These are phyloP conservation scores for Balamuthia mandrillaris DNA, from an alignment of 208 protist species.

Conservation along the genomic window DNA sequence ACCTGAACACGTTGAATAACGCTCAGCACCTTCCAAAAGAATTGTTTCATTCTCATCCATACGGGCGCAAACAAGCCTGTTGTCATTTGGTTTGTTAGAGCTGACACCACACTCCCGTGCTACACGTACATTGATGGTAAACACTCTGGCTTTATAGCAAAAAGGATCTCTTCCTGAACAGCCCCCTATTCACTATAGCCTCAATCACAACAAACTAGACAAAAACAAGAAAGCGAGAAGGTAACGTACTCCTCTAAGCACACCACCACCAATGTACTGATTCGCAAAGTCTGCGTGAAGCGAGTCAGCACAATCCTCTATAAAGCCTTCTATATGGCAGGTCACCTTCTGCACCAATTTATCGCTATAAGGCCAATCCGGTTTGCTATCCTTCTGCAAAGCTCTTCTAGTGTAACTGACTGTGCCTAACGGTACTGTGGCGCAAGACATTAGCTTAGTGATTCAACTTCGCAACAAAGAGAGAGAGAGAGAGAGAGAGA, in stretches of 20 bases:
- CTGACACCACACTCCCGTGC: background rate
- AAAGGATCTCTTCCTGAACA: slow-evolving; percentile 67
- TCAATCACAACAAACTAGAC: background rate
- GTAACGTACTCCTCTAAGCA: slow-evolving; percentile 30
- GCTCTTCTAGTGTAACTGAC: background rate
- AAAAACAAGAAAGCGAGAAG: background rate
- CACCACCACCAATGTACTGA: slow-evolving; percentile 59
- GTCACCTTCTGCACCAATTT: background rate
- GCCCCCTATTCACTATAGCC: slow-evolving; percentile 35
- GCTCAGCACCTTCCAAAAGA: slow-evolving; percentile 67
- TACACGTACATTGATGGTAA: slow-evolving; percentile 34
- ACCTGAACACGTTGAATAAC: slow-evolving; percentile 69
- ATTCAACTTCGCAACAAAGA: background rate
- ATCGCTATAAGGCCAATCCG: background rate
- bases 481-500: background rate
- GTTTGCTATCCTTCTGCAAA: background rate
- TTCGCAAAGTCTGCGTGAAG: slow-evolving; percentile 67
- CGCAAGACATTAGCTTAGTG: background rate
- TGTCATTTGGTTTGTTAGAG: background rate
- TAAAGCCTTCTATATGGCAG: background rate
- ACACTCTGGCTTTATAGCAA: slow-evolving; percentile 60
- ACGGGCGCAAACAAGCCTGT: slow-evolving; percentile 67
- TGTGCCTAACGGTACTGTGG: background rate
- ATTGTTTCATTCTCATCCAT: slow-evolving; percentile 74
- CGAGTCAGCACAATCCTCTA: background rate